Conservation (phyloP, 345 rosid genomes). For the Pistacia vera region DNA sequence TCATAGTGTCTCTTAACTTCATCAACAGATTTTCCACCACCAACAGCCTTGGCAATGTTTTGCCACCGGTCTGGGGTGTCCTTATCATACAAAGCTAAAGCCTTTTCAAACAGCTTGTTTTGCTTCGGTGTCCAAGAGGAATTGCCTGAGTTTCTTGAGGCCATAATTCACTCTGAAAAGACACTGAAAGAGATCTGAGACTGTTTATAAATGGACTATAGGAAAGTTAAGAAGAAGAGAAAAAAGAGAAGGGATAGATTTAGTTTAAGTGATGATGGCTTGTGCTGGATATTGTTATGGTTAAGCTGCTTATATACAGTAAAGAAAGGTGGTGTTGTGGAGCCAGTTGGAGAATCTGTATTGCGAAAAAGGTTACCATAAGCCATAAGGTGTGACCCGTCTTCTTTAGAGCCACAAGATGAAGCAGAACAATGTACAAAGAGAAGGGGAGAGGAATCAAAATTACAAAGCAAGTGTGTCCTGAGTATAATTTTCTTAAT, state of each 20-base stretch:
- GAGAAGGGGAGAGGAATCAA: conserved; percentile 6
- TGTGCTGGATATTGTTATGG: conserved; percentile 7
- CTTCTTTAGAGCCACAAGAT: conserved; percentile 31
- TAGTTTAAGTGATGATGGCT: neutral
- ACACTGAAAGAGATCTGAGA: neutral
- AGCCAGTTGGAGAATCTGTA: conserved; percentile 33
- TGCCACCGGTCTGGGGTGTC: conserved; percentile 64
- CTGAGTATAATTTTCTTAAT: too few relatives aligned
- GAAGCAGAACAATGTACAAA: conserved; percentile 9
- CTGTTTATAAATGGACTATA: too few relatives aligned
- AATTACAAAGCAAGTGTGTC: neutral
- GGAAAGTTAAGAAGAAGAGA: neutral
- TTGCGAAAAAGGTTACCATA: conserved; percentile 15
- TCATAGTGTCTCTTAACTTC: conserved; percentile 54
- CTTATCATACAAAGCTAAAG: conserved; percentile 51
- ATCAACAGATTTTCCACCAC: conserved; percentile 49
- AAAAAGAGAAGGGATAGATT: neutral
- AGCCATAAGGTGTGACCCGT: conserved; percentile 23
- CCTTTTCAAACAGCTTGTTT: conserved; percentile 57
- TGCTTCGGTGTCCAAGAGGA: conserved; percentile 51
- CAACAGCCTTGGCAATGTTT: conserved; percentile 55
- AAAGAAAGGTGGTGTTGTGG: conserved; percentile 17
- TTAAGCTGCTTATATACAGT: conserved; percentile 20
- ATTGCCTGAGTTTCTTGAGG: conserved; percentile 20
- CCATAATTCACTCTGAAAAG: neutral